Evolutionary conservation across 129 eudicot species (phyloP).

Genomic region (Cynara cardunculus): DNA sequence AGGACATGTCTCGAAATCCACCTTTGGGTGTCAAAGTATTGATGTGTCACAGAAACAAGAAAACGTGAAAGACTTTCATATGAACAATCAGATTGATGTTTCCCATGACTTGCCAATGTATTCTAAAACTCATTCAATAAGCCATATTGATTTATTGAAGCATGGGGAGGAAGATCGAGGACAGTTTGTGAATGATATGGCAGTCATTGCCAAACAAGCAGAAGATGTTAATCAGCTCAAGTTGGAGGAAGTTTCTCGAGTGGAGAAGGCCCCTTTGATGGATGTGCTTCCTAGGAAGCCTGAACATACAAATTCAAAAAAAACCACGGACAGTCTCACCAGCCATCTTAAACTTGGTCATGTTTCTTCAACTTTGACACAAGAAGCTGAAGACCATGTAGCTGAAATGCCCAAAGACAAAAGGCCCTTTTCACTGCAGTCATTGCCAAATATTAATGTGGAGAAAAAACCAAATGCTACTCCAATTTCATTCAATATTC

Average conservation of each 20-base stretch:
- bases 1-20: constrained; percentile 12
- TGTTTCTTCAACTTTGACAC: constrained; percentile 26
- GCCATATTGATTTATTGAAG: constrained; percentile 4
- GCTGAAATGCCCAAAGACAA: constrained; percentile 32
- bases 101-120: constrained; percentile 11
- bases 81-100: constrained; percentile 21
- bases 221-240: constrained; percentile 31
- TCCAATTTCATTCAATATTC: constrained; percentile 22
- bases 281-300: constrained; percentile 16
- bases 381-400: constrained; percentile 27
- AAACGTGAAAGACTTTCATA: constrained; percentile 15
- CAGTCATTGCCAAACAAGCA: constrained; percentile 26
- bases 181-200: constrained; percentile 14
- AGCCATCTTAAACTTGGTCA: constrained; percentile 15
- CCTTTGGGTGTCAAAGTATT: constrained; percentile 8
- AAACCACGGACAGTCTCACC: constrained; percentile 28
- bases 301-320: constrained; percentile 9
- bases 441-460: constrained; percentile 22
- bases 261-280: constrained; percentile 19
- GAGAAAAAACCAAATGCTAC: constrained; percentile 22
- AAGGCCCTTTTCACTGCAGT: constrained; percentile 25
- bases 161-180: constrained; percentile 19
- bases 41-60: constrained; percentile 24
- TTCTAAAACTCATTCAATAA: constrained; percentile 16
- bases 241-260: constrained; percentile 25